Base-by-base conservation (phyloP, 1,139 yeast species). In the Magnusiomyces suaveolens region DNA sequence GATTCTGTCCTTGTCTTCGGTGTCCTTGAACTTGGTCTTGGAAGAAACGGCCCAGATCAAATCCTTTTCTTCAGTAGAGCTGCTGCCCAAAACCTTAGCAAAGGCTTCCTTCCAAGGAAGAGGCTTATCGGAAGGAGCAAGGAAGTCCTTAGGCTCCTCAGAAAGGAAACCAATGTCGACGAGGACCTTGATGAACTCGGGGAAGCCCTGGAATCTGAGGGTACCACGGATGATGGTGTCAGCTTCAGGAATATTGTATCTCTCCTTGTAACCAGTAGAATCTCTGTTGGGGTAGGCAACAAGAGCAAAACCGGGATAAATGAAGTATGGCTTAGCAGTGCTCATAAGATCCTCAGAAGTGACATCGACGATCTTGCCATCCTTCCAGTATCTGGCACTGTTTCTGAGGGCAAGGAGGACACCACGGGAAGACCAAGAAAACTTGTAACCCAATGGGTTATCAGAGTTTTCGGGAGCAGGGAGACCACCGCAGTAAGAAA, bases 401-500 rank as follows among this genome's bases (percentile, higher is more conserved):
- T 92, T 92, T 79, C 96, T 84, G 69, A 92, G 80, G 26, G 98
- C 98, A 66, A 92, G 80, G 68, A 92, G 77, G 49, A 92, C 97
- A 74, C 98, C 98, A 74, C 98, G 84, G 50, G 97, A 89, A 48
- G 97, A 88, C 98, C 98, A 92, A 49, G 97, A 90, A 75, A 92
- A 92, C 78, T 92, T 92, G 82, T 92, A 92, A 63, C 98, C 98
- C 71, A 92, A 80, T 57, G 98, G 98, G 74, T 92, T 92, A 75
- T 88, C 96, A 39, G 97, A 90, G 72, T 83, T 81, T 75, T 92
- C 97, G 61, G 98, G 97, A 33, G 98, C 94, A 63, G 97, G 97
- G 68, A 92, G 80, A 64, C 98, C 98, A 73, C 98, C 98, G 75
- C 98, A 92, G 83, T 88, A 92, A 14, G 96, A 87, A 66, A 90